phyloP scores from a whole-genome alignment of 2,329 filamentous ascomycete genomes.

The Colletotrichum phormii region DNA sequence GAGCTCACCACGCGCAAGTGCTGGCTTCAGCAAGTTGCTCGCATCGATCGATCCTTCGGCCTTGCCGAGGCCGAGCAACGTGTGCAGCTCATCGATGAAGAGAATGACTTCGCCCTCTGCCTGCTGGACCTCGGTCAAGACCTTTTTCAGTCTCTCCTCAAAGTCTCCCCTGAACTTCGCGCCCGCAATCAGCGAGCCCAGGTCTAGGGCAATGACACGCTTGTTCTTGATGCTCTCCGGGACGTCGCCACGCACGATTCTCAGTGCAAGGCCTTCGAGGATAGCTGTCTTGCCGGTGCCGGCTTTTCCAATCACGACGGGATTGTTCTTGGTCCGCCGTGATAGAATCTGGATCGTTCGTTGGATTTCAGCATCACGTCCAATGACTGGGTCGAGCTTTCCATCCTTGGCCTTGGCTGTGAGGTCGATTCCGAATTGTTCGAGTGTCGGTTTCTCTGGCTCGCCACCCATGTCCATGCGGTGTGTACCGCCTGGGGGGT shows the following conservation, averaged over 20 bases:
- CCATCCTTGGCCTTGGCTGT: conserved; percentile 87
- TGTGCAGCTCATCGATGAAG: conserved; percentile 96
- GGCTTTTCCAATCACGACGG: conserved; percentile 90
- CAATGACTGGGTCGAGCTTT: conserved; percentile 96
- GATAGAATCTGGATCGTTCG: conserved; percentile 95
- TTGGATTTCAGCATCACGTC: conserved; percentile 90
- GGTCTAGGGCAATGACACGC: conserved; percentile 85
- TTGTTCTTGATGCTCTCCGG: conserved; percentile 98
- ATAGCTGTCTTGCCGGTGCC: conserved; percentile 96
- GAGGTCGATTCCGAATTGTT: conserved; percentile 91
- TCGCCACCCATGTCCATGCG: conserved; percentile 87
- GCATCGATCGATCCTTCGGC: conserved; percentile 97
- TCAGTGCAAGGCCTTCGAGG: conserved; percentile 87
- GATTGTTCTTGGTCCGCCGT: conserved; percentile 94
- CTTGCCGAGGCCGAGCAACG: conserved; percentile 90
- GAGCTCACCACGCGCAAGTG: conserved; percentile 89
- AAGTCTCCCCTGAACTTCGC: conserved; percentile 97
- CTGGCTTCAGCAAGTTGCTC: conserved; percentile 93
- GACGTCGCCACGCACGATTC: conserved; percentile 92
- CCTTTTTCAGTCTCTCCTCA: conserved; percentile 91
- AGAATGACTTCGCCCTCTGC: conserved; percentile 91
- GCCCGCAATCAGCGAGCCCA: conserved; percentile 93
- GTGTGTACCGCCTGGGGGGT: conserved; percentile 92
- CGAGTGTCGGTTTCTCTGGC: conserved; percentile 85
- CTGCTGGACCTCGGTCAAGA: conserved; percentile 90